Conservation (phyloP, 495 filamentous ascomycete genomes). For the Penicillium chermesinum region DNA sequence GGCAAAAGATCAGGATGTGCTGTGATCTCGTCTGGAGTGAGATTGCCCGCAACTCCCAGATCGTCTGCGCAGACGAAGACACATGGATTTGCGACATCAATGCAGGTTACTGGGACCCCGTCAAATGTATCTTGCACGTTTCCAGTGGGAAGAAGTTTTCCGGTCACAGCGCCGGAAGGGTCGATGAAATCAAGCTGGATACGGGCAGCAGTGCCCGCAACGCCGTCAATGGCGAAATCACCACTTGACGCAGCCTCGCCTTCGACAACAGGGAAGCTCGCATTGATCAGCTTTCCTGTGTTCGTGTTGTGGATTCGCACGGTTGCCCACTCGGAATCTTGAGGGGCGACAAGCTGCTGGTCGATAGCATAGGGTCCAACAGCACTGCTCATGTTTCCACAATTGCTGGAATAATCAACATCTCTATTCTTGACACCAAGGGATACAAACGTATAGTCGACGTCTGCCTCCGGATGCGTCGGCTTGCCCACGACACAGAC, state of each 20-base stretch:
- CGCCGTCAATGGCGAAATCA: constrained; percentile 62
- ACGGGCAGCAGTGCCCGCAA: constrained; percentile 51
- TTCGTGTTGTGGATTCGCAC: constrained; percentile 54
- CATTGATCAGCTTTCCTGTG: constrained; percentile 45
- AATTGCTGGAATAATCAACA: constrained; percentile 65
- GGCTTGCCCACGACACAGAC: constrained; percentile 57
- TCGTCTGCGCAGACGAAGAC: constrained; percentile 55
- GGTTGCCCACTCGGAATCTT: constrained; percentile 11
- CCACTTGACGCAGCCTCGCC: constrained; percentile 49
- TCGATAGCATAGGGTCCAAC: constrained; percentile 65
- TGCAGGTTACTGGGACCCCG: constrained; percentile 47
- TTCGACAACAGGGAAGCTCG: constrained; percentile 43
- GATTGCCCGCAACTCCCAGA: constrained; percentile 43
- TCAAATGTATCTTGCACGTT: constrained; percentile 49
- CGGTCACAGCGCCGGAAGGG: constrained; percentile 65
- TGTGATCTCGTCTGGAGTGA: constrained; percentile 51
- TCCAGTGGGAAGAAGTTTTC: constrained; percentile 60
- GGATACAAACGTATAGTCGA: constrained; percentile 70
- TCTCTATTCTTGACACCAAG: constrained; percentile 54
- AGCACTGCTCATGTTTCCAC: constrained; percentile 66
- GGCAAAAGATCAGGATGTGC: constrained; percentile 40
- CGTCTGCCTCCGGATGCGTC: constrained; percentile 47
- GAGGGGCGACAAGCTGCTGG: constrained; percentile 19
- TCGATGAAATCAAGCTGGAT: constrained; percentile 60
- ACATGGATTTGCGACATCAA: constrained; percentile 66